A percentile compares a stretch with the other conserved stretches of the same genome.
These are phyloP conservation scores for Globisporangium splendens DNA, from an alignment of 352 stramenopile species.

Conservation along the genomic window DNA sequence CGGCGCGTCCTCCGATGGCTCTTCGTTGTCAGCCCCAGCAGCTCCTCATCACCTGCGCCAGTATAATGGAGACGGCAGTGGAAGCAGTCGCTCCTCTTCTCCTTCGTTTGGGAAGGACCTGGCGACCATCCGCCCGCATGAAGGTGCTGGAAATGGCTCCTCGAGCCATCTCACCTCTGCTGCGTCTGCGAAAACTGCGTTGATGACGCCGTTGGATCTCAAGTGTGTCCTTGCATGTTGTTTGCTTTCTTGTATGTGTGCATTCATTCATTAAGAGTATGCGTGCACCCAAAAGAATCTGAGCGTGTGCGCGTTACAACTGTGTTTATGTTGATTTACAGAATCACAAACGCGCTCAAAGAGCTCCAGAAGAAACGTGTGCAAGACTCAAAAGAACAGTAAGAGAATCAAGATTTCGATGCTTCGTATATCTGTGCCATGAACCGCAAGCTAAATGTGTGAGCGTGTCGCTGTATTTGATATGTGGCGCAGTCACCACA, in stretches of 20 bases:
- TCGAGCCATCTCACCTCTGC: slow-evolving; percentile 2
- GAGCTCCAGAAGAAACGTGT: slow-evolving; percentile 61
- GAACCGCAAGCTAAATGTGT: neutral
- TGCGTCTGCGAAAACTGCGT: neutral
- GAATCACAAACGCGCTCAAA: slow-evolving; percentile 77
- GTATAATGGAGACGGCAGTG: neutral
- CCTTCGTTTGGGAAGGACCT: slow-evolving; percentile 21
- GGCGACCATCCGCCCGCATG: slow-evolving; percentile 52
- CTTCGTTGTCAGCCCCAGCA: neutral
- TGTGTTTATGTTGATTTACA: slow-evolving; percentile 10
- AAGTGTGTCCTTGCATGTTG: slow-evolving; percentile 35
- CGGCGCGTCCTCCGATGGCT: neutral
- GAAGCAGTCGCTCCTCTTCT: slow-evolving; percentile 7
- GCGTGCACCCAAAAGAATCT: too few species aligned
- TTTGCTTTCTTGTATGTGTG: neutral
- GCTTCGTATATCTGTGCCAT: too few species aligned
- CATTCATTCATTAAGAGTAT: too few species aligned
- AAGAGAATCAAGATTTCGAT: slow-evolving; percentile 1
- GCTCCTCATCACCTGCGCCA: neutral
- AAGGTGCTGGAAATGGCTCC: slow-evolving; percentile 8
- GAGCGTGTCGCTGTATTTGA: neutral
- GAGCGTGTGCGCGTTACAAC: too few species aligned
- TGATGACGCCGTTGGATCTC: slow-evolving; percentile 51
- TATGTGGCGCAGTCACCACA: slow-evolving; percentile 18
- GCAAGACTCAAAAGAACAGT: slow-evolving; percentile 50